Percentiles rank a stretch among this genome's conserved stretches.
phyloP scores from a whole-genome alignment of 306 rosid species.

The Phaseolus lunatus region DNA sequence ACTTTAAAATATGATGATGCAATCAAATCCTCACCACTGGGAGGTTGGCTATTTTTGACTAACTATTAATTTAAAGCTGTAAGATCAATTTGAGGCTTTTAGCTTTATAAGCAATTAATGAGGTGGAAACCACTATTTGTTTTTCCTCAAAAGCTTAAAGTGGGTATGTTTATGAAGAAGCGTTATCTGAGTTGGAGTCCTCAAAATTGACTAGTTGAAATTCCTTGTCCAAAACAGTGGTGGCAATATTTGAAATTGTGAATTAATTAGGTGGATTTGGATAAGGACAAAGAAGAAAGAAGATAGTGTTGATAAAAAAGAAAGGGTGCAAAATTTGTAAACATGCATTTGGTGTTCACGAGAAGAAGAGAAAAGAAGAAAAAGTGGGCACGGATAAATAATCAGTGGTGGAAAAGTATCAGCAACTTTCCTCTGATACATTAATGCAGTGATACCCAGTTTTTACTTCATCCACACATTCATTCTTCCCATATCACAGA shows the following conservation, averaged over 20 bases:
- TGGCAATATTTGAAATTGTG: slow-evolving; percentile 34
- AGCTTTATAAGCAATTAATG: not conserved
- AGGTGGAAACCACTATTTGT: slow-evolving; percentile 25
- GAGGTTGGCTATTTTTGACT: slow-evolving; percentile 32
- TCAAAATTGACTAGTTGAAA: slow-evolving; percentile 49
- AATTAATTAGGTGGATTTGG: not conserved
- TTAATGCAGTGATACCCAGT: slow-evolving; percentile 9
- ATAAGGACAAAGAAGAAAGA: slow-evolving; percentile 34
- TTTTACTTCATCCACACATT: slow-evolving; percentile 44
- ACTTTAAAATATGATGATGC: not conserved
- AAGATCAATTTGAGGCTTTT: not conserved
- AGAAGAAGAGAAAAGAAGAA: slow-evolving; percentile 34
- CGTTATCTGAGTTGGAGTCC: slow-evolving; percentile 39
- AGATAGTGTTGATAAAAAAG: slow-evolving; percentile 5
- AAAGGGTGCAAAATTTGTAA: slow-evolving; percentile 39
- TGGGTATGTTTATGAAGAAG: slow-evolving; percentile 2
- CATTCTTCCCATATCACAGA: slow-evolving; percentile 19
- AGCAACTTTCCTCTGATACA: slow-evolving; percentile 30
- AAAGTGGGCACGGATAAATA: slow-evolving; percentile 39
- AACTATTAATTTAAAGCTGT: not conserved
- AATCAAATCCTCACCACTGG: not conserved
- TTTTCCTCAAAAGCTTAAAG: not conserved
- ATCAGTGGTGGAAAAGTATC: not conserved
- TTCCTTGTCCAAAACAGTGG: slow-evolving; percentile 44
- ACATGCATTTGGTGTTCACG: slow-evolving; percentile 44